A percentile compares a stretch with the other conserved stretches of the same genome.
Evolutionary conservation across 805 yeast species (phyloP).

Genomic region (Candida takata): DNA sequence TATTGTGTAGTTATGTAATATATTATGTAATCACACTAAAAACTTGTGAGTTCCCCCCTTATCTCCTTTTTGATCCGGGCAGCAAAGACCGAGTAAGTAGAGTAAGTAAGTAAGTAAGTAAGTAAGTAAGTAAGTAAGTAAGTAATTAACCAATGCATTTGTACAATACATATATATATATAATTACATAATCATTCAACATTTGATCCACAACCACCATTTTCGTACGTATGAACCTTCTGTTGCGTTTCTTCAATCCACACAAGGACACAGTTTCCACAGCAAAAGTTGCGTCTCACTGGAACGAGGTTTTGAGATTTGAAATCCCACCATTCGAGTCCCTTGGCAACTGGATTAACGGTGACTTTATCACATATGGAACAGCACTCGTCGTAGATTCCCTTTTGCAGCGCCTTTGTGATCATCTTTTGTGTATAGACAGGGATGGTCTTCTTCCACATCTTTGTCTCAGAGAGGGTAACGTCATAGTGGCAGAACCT

Average conservation of each 20-base stretch:
- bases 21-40: no score
- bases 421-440: conserved; percentile 38
- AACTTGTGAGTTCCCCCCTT: no score
- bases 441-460: conserved; percentile 47
- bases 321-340: conserved; percentile 63
- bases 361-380: conserved; percentile 41
- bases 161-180: no score
- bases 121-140: no score
- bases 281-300: conserved; percentile 47
- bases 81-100: no score
- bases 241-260: conserved; percentile 28
- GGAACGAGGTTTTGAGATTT: conserved; percentile 44
- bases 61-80: no score
- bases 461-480: conserved; percentile 44
- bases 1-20: no score
- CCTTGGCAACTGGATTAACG: conserved; percentile 52
- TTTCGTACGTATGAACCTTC: no score
- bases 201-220: no score
- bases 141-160: no score
- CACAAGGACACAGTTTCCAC: conserved; percentile 37
- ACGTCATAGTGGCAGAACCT: conserved; percentile 44
- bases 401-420: conserved; percentile 47
- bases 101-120: no score
- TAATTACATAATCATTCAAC: no score
- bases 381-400: conserved; percentile 44